A percentile compares a stretch with the other conserved stretches of the same genome.
Evolutionary conservation across 495 filamentous ascomycete genomes (phyloP).

Genomic region (Cryomyces minteri): DNA sequence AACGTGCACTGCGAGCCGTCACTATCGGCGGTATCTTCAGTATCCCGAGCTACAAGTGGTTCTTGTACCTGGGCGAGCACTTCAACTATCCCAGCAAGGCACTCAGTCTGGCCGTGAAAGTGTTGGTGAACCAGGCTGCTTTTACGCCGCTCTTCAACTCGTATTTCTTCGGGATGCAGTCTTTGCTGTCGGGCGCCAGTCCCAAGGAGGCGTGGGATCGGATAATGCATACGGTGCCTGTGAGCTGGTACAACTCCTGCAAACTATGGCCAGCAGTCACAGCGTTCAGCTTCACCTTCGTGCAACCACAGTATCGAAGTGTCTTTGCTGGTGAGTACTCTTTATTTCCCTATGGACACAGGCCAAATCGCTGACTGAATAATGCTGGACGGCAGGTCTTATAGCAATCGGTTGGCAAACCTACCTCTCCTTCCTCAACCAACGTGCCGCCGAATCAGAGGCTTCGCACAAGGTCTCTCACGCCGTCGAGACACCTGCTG

Average conservation of each 20-base stretch:
- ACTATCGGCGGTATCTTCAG: slow-evolving; percentile 50
- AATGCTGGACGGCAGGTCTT: slow-evolving; percentile 5
- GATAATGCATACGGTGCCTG: slow-evolving; percentile 56
- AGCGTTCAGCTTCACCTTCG: slow-evolving; percentile 71
- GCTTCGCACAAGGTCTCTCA: slow-evolving; percentile 7
- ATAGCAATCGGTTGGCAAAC: slow-evolving; percentile 84
- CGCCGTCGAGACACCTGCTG: too few relatives aligned
- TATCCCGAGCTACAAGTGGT: slow-evolving; percentile 74
- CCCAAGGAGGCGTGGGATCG: slow-evolving; percentile 44
- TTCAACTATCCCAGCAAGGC: slow-evolving; percentile 66
- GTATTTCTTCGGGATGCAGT: slow-evolving; percentile 86
- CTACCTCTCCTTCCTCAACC: slow-evolving; percentile 70
- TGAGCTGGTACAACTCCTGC: slow-evolving; percentile 55
- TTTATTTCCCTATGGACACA: too few relatives aligned
- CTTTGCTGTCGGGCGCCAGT: slow-evolving; percentile 35
- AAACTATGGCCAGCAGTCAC: slow-evolving; percentile 87
- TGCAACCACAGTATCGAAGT: slow-evolving; percentile 57
- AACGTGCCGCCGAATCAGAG: slow-evolving; percentile 40
- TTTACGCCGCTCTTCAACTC: slow-evolving; percentile 82
- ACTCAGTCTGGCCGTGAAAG: slow-evolving; percentile 53
- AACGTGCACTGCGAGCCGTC: slow-evolving; percentile 50
- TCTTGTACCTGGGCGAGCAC: slow-evolving; percentile 56
- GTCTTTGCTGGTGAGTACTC: slow-evolving; percentile 42
- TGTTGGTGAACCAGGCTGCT: slow-evolving; percentile 58
- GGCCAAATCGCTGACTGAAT: neutral